Conservation (phyloP, 768 basidiomycete species). For the Cystoderma amianthinum region DNA sequence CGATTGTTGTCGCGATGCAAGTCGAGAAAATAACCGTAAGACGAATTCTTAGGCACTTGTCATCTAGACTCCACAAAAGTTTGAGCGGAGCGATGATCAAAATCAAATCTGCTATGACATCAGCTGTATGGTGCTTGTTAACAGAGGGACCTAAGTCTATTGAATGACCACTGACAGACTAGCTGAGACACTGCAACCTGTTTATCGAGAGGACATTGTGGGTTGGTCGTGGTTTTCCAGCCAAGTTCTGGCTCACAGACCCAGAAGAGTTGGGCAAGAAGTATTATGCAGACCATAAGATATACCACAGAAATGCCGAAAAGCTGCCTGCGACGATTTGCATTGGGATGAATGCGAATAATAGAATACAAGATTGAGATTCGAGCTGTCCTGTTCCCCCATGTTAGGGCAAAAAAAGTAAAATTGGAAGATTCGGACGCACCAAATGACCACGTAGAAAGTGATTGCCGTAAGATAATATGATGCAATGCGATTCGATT, state of each 20-base stretch:
- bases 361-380: constrained; percentile 1
- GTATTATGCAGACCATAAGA: background rate
- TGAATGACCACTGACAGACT: constrained; percentile 8
- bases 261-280: constrained; percentile 1
- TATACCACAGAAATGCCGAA: background rate
- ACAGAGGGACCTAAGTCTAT: too few species aligned
- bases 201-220: constrained; percentile 6
- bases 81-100: constrained; percentile 4
- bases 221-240: constrained; percentile 5
- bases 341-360: constrained; percentile 1
- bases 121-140: too few species aligned
- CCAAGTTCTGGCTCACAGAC: constrained; percentile 1
- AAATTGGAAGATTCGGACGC: background rate
- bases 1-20: constrained; percentile 8
- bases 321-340: background rate
- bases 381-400: constrained; percentile 1
- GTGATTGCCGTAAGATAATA: background rate
- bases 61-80: constrained; percentile 4
- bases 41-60: constrained; percentile 3
- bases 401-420: too few species aligned
- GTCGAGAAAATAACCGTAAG: constrained; percentile 8
- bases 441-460: constrained; percentile 1
- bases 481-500: constrained; percentile 6
- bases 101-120: constrained; percentile 1
- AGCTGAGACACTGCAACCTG: constrained; percentile 8